A percentile compares a stretch with the other conserved stretches of the same genome.
Evolutionary conservation across 2,329 filamentous ascomycete species (phyloP).

Genomic region (Sphaerulina vaccinii): DNA sequence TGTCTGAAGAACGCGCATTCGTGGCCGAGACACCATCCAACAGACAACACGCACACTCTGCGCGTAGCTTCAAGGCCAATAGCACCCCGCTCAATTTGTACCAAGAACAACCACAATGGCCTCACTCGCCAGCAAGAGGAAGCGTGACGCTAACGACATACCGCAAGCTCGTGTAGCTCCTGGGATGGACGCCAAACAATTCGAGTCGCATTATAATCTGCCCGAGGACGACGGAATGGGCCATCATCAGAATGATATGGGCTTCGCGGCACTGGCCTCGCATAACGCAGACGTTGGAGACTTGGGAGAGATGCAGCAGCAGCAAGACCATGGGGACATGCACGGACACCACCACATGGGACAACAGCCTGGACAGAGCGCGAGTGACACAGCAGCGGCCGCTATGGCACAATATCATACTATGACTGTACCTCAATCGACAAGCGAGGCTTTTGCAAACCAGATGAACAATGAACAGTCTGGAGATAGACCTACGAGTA

Average conservation of each 20-base stretch:
- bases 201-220: slow-evolving; percentile 38
- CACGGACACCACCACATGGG: slow-evolving; percentile 21
- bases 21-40: slow-evolving; percentile 6
- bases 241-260: slow-evolving; percentile 44
- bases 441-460: slow-evolving; percentile 50
- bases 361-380: slow-evolving; percentile 42
- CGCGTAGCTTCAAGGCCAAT: not conserved
- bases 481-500: slow-evolving; percentile 23
- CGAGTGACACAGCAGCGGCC: slow-evolving; percentile 61
- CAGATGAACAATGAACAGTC: slow-evolving; percentile 22
- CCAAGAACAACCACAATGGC: slow-evolving; percentile 25
- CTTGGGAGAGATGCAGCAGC: slow-evolving; percentile 14
- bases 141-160: slow-evolving; percentile 48
- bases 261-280: slow-evolving; percentile 39
- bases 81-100: not conserved
- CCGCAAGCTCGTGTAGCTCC: slow-evolving; percentile 39
- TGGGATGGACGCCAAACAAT: slow-evolving; percentile 30
- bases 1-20: not conserved
- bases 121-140: slow-evolving; percentile 43
- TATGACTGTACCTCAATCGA: slow-evolving; percentile 58
- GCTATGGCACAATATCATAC: slow-evolving; percentile 51
- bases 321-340: slow-evolving; percentile 21
- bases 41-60: not conserved
- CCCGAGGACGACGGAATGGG: slow-evolving; percentile 36
- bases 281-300: slow-evolving; percentile 30